Base-by-base conservation (phyloP, 75 land plant genomes). In the Sequoia sempervirens region DNA sequence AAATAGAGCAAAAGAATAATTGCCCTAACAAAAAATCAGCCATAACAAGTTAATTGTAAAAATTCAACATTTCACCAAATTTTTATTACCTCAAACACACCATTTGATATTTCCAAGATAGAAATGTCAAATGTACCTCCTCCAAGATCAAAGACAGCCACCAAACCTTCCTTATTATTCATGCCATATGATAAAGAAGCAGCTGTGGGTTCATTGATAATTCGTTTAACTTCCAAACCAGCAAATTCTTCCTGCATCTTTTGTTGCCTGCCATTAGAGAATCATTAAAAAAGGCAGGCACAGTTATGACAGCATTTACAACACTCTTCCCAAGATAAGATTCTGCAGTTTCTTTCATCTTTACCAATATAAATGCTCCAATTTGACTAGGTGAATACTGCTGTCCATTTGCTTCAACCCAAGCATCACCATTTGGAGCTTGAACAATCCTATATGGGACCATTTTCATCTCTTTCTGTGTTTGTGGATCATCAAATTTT, bases 81-180 rank as follows among this genome's bases (percentile, higher is more conserved):
- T 56, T 20, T 56, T 74, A 18, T 36, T 74, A 89, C 89, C 94
- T 91, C 87, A 89, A 89, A 92, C 15, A 92, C 94, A 83, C 92
- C 92, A 86, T 84, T 89, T 2, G 92, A 89, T 36, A 91, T 91
- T 61, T 92, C 92, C 47, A 92, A 32, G 54, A 92, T 91, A 13
- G 96, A 94, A 43, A 94, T 89, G 85, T 94, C 94, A 85, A 94
- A 94, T 72, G 95, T 93, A 56, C 95, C 95, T 81, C 93, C 93
- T 23, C 95, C 95, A 69, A 93, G 92, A 87, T 94, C 91, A 83
- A 91, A 94, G 50, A 94, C 95, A 70, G 87, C 90, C 72, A 92
- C 91, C n/a, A 89, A 83, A 43, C 92, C 94, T 79, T 90, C 88
- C 85, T 92, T 94, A 79, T 88, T 94, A 70, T 89, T 94, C 80